A percentile compares a stretch with the other conserved stretches of the same genome.
Evolutionary conservation across 2,329 filamentous ascomycete species (phyloP).

Genomic region (Pestalotiopsis fici): DNA sequence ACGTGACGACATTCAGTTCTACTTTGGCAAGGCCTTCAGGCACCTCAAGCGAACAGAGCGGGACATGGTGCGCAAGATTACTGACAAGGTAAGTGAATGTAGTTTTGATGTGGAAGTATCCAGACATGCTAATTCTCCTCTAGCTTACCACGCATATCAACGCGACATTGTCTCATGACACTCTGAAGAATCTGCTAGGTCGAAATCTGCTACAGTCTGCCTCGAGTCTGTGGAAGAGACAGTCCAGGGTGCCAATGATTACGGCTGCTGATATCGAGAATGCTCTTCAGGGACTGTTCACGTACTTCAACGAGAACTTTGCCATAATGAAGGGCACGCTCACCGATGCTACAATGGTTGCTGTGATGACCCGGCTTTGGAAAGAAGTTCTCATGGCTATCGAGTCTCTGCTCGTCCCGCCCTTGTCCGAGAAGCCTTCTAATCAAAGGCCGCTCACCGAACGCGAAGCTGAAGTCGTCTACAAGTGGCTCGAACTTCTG

Average conservation of each 20-base stretch:
- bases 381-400: conserved; percentile 95
- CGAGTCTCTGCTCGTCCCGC: conserved; percentile 86
- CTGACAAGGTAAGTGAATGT: conserved; percentile 75
- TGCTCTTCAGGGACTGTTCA: conserved; percentile 81
- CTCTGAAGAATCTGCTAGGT: conserved; percentile 73
- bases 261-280: conserved; percentile 76
- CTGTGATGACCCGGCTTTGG: conserved; percentile 97
- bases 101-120: not conserved
- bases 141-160: conserved; percentile 93
- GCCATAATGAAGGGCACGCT: conserved; percentile 98
- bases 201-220: conserved; percentile 52
- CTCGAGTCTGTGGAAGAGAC: conserved; percentile 43
- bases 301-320: conserved; percentile 98
- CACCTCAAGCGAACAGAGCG: conserved; percentile 93
- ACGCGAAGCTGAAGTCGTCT: conserved; percentile 91
- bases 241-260: conserved; percentile 56
- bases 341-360: conserved; percentile 94
- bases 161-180: conserved; percentile 80
- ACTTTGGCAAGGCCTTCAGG: conserved; percentile 95
- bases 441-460: conserved; percentile 80
- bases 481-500: conserved; percentile 88
- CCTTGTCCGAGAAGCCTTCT: conserved; percentile 91
- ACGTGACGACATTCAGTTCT: conserved; percentile 96
- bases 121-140: conserved; percentile 14
- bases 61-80: conserved; percentile 97